phyloP scores from a whole-genome alignment of 2,329 filamentous ascomycete genomes.

The Sclerotinia trifoliorum region DNA sequence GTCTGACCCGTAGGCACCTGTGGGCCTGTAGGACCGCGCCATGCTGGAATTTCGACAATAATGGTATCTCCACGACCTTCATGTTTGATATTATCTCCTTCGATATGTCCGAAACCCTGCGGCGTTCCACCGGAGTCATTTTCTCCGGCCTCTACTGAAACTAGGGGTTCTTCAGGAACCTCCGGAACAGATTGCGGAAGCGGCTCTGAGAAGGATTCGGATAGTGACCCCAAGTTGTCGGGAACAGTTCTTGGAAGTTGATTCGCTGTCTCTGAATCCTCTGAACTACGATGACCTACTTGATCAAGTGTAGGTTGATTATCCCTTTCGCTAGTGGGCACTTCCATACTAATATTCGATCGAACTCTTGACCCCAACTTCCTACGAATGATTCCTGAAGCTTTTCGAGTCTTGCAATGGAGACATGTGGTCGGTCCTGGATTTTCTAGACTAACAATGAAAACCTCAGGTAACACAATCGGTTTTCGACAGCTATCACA shows the following conservation, averaged over 20 bases:
- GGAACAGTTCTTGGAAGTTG: neutral
- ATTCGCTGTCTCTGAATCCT: neutral
- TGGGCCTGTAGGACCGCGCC: neutral
- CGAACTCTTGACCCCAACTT: neutral
- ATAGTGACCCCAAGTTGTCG: neutral
- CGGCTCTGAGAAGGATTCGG: no score
- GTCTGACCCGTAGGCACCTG: neutral
- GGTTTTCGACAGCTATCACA: slow-evolving; percentile 12
- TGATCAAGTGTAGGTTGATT: neutral
- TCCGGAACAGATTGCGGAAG: no score
- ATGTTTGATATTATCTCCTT: neutral
- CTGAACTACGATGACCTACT: neutral
- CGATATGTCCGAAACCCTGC: no score
- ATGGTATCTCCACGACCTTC: neutral
- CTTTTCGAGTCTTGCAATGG: neutral
- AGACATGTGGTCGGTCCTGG: neutral
- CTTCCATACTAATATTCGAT: neutral
- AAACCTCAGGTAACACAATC: slow-evolving; percentile 7
- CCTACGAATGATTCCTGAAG: neutral
- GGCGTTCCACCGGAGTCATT: neutral
- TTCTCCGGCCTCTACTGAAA: neutral
- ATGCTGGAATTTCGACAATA: neutral
- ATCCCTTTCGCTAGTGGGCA: no score
- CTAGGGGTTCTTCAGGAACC: neutral
- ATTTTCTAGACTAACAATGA: neutral